These are phyloP conservation scores for Ogataea parapolymorpha DNA, from an alignment of 805 yeast genomes.

Conservation along the genomic window DNA sequence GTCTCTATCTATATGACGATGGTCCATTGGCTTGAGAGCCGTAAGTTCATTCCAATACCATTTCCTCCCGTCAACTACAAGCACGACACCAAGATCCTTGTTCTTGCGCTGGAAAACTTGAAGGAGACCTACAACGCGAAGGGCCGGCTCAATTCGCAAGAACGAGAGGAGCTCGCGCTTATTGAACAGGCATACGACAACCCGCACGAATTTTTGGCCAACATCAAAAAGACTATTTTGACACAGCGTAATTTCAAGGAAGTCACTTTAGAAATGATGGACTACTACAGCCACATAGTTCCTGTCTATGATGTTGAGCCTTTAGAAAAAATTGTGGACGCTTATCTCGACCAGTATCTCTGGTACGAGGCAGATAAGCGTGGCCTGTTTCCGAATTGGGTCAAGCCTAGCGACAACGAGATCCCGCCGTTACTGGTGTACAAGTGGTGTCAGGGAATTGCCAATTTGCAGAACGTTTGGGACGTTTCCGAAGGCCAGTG, in stretches of 20 bases:
- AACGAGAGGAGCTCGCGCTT: constrained; percentile 87
- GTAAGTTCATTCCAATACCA: constrained; percentile 83
- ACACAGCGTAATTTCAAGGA: constrained; percentile 94
- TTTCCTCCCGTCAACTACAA: constrained; percentile 91
- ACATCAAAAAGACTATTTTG: constrained; percentile 75
- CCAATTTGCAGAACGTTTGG: constrained; percentile 79
- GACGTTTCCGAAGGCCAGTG: constrained; percentile 68
- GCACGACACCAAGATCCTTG: constrained; percentile 87
- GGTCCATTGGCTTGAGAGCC: constrained; percentile 87
- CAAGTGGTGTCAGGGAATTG: constrained; percentile 92
- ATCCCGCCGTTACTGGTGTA: constrained; percentile 88
- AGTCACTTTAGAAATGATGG: constrained; percentile 84
- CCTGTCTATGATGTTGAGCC: constrained; percentile 92
- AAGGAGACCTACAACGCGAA: constrained; percentile 76
- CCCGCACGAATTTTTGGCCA: constrained; percentile 87
- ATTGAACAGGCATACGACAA: constrained; percentile 96
- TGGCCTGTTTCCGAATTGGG: constrained; percentile 89
- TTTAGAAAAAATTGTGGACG: constrained; percentile 91
- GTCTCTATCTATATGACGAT: constrained; percentile 79
- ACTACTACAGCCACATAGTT: constrained; percentile 73
- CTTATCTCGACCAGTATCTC: constrained; percentile 88
- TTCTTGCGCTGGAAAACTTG: constrained; percentile 83
- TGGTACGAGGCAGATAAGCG: constrained; percentile 95
- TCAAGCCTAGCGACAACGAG: constrained; percentile 91
- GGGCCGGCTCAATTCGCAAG: constrained; percentile 76